These are phyloP conservation scores for Phlebiopsis flavidoalba DNA, from an alignment of 768 basidiomycete species.

Conservation along the genomic window DNA sequence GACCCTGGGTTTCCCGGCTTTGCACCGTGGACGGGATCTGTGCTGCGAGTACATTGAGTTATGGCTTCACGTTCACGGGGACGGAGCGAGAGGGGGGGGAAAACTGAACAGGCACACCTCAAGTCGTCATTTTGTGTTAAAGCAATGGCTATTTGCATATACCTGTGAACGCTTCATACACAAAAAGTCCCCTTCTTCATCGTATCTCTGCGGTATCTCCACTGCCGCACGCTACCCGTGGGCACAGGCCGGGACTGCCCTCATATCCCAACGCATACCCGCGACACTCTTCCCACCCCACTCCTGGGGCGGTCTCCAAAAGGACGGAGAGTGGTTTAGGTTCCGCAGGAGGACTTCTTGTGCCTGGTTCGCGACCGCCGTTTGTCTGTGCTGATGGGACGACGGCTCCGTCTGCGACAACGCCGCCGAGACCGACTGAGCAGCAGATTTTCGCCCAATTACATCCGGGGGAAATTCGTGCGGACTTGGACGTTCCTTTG, in stretches of 20 bases:
- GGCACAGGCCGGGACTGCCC: conserved; percentile 22
- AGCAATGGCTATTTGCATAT: not conserved
- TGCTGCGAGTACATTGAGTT: not conserved
- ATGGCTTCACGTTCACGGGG: too few species aligned
- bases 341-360: not conserved
- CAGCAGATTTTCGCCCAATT: conserved; percentile 15
- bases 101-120: not conserved
- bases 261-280: conserved; percentile 29
- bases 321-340: conserved; percentile 16
- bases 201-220: conserved; percentile 19
- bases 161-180: not conserved
- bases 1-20: too few species aligned
- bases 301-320: conserved; percentile 23
- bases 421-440: not conserved
- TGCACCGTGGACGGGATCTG: not conserved
- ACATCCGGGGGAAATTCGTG: conserved; percentile 13
- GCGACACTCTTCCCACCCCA: conserved; percentile 23
- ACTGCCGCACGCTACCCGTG: conserved; percentile 10
- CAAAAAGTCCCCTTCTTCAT: conserved; percentile 17
- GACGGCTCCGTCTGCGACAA: not conserved
- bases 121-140: not conserved
- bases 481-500: conserved; percentile 14
- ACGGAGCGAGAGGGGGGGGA: not conserved
- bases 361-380: conserved; percentile 3
- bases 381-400: not conserved